Base-by-base conservation (phyloP, 1,284 basidiomycete species). In the Inonotus obliquus region DNA sequence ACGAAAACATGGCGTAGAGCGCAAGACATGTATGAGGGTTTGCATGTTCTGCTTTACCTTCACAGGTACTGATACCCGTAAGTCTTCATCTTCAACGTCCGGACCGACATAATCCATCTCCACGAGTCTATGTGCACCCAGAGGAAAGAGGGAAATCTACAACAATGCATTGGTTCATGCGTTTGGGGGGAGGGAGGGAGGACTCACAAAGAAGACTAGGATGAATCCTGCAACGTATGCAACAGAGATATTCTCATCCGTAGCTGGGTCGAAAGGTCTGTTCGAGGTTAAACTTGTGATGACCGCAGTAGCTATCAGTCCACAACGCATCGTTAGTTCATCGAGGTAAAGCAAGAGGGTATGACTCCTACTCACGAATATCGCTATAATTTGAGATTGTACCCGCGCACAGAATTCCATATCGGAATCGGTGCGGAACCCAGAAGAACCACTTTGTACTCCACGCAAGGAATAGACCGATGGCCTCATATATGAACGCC, bases 381-480 rank as follows among this genome's bases (percentile, higher is more conserved):
- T 85, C 87, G 6, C 83, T 86, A 54, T 80, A 79, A 66, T 90
- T 91, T 1, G 76, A 79, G 80, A 81, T 89, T 4, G 77, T 80
- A 37, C 86, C 88, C 0, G 86, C 85, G 1, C 81, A 79, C 0
- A 89, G 68, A 47, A 93, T 82, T 0, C 84, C 86, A 65, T 81
- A 80, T 49, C 87, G 77, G 68, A 93, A 93, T 38, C 89, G 81
- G 64, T 85, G 81, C 0, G 91, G 91, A 1, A 92, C 87, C 83
- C 87, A 92, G 68, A 89, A 91, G 47, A 91, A 67, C 67, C 84
- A 81, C 56, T 81, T 80, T 51, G 86, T 75, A 14, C 84, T 62
- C 76, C 79, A 85, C 0, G 85, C 84, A 17, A 87, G 73, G 0
- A 75, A 21, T 2, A 83, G 70, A 0, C 88, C 87, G 6, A 86